Conservation (phyloP, 2,329 filamentous ascomycete species). For the Akanthomyces uredinophilus region DNA sequence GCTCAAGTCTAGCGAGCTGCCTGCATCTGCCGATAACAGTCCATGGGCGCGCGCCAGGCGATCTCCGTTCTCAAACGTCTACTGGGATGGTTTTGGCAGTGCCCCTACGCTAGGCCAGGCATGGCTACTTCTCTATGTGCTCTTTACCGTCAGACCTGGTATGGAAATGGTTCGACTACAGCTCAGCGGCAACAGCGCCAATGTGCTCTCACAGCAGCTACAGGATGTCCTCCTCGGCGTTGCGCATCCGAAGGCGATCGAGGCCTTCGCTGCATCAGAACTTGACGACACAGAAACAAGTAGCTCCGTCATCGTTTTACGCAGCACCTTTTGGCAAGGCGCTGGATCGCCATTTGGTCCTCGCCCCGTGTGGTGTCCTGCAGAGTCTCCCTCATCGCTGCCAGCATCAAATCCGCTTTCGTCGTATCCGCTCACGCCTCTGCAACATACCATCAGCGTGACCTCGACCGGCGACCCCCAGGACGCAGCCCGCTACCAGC, state of each 20-base stretch:
- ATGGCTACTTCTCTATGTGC: slow-evolving; percentile 48
- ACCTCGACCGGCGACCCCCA: slow-evolving; percentile 35
- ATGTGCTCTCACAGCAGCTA: slow-evolving; percentile 35
- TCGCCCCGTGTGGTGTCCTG: slow-evolving; percentile 56
- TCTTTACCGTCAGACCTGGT: slow-evolving; percentile 45
- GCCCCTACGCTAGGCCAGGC: slow-evolving; percentile 44
- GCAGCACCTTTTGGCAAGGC: slow-evolving; percentile 64
- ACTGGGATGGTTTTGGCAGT: slow-evolving; percentile 34
- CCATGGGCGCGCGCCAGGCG: slow-evolving; percentile 52
- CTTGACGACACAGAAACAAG: slow-evolving; percentile 22
- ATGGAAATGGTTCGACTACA: slow-evolving; percentile 46
- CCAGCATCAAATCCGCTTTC: slow-evolving; percentile 32
- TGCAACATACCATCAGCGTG: slow-evolving; percentile 41
- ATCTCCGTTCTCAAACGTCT: slow-evolving; percentile 41
- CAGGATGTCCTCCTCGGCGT: slow-evolving; percentile 44
- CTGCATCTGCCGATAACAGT: slow-evolving; percentile 48
- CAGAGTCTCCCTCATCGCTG: slow-evolving; percentile 35
- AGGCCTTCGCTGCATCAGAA: slow-evolving; percentile 21
- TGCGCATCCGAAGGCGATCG: slow-evolving; percentile 39
- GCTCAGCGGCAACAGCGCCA: slow-evolving; percentile 35
- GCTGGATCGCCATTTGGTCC: slow-evolving; percentile 63
- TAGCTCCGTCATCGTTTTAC: slow-evolving; percentile 39
- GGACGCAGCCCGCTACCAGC: slow-evolving; percentile 37
- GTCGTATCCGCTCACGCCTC: slow-evolving; percentile 44
- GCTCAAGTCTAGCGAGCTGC: slow-evolving; percentile 45